Conservation (phyloP, 176 grass and related monocot species). For the Eragrostis nindensis region DNA sequence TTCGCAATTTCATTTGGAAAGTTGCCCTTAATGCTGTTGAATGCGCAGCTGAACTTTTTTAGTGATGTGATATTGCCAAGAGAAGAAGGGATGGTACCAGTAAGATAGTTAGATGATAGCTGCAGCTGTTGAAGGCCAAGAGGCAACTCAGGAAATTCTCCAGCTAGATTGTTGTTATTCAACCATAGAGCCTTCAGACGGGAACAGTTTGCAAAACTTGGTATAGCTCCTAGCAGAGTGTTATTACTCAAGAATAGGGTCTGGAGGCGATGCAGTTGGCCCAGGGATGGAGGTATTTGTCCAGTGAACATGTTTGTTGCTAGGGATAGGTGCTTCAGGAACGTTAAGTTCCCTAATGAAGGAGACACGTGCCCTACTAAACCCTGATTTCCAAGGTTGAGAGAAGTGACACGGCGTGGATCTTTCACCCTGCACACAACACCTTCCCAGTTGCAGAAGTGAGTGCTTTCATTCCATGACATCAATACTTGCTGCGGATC, state of each 20-base stretch:
- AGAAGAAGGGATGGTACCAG: slow-evolving; percentile 25
- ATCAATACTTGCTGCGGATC: slow-evolving; percentile 11
- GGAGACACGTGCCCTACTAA: slow-evolving; percentile 34
- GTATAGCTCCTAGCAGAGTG: slow-evolving; percentile 15
- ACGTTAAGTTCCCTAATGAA: slow-evolving; percentile 18
- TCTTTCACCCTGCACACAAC: not conserved
- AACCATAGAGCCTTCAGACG: not conserved
- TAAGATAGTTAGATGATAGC: not conserved
- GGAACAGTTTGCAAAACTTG: slow-evolving; percentile 9
- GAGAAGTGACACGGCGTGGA: not conserved
- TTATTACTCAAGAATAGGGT: not conserved
- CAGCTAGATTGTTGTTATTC: not conserved
- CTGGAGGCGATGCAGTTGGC: not conserved
- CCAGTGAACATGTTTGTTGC: slow-evolving; percentile 23
- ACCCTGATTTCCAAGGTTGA: not conserved
- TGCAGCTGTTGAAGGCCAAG: not conserved
- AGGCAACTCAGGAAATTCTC: not conserved
- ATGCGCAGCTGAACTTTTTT: too few relatives aligned
- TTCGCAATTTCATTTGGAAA: not conserved
- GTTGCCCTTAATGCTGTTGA: not conserved
- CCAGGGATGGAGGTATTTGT: slow-evolving; percentile 33
- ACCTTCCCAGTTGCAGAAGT: slow-evolving; percentile 35
- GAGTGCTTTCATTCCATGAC: slow-evolving; percentile 42
- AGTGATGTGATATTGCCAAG: not conserved
- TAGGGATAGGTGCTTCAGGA: not conserved